Conservation (phyloP, 2,329 filamentous ascomycete genomes). For the Sporothrix phasma region DNA sequence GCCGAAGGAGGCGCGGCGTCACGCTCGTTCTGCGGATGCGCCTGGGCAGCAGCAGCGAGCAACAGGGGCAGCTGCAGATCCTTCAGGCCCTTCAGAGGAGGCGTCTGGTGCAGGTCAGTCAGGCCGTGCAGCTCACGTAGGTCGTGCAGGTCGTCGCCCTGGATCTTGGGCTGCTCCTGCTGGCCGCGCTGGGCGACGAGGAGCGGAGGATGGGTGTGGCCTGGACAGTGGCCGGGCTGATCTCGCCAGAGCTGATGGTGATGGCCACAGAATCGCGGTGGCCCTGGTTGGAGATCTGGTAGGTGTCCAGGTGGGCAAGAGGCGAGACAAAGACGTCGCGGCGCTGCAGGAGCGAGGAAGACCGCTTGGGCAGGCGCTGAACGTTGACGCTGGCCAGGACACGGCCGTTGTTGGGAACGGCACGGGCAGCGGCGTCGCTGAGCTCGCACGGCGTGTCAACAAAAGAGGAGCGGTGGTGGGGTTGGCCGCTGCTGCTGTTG, state of each 20-base stretch:
- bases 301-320: slow-evolving; percentile 12
- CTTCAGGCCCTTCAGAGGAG: slow-evolving; percentile 11
- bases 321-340: slow-evolving; percentile 17
- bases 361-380: slow-evolving; percentile 17
- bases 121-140: slow-evolving; percentile 11
- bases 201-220: background rate
- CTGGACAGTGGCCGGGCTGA: slow-evolving; percentile 14
- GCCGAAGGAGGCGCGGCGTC: background rate
- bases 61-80: slow-evolving; percentile 10
- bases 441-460: background rate
- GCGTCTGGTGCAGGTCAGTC: slow-evolving; percentile 7
- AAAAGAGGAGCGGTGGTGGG: background rate
- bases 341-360: slow-evolving; percentile 19
- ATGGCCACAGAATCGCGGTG: background rate
- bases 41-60: background rate
- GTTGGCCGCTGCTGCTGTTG: background rate
- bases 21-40: background rate
- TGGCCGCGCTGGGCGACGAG: background rate
- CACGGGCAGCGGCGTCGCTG: background rate
- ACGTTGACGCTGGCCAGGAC: slow-evolving; percentile 5
- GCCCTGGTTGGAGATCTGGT: slow-evolving; percentile 1
- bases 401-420: background rate
- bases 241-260: slow-evolving; percentile 14
- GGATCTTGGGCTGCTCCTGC: slow-evolving; percentile 13
- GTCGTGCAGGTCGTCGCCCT: slow-evolving; percentile 8